A percentile compares a stretch with the other conserved stretches of the same genome.
These are phyloP conservation scores for Platismatia glauca DNA, from an alignment of 495 filamentous ascomycete species.

Conservation along the genomic window DNA sequence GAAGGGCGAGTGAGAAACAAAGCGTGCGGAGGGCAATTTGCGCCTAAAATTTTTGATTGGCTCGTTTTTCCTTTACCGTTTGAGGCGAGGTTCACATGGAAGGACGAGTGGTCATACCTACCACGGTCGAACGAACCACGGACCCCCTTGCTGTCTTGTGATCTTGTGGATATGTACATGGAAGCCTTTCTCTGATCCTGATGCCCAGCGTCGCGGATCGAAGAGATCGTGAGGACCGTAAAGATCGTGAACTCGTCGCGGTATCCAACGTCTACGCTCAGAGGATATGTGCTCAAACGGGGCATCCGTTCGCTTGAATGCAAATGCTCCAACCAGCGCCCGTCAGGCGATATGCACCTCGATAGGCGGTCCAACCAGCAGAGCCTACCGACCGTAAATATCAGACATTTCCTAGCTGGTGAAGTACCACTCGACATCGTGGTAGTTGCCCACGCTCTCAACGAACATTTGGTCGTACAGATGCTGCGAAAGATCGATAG, in stretches of 20 bases:
- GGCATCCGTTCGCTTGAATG: background rate
- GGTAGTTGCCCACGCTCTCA: slow-evolving; percentile 6
- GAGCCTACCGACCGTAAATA: background rate
- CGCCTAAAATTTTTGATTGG: background rate
- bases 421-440: slow-evolving; percentile 23
- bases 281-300: background rate
- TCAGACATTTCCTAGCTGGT: background rate
- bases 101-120: background rate
- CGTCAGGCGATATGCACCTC: background rate
- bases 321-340: background rate
- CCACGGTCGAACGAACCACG: background rate
- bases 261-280: background rate
- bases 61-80: background rate
- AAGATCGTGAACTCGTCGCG: background rate
- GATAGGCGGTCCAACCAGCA: background rate
- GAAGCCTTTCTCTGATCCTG: background rate
- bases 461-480: slow-evolving; percentile 33
- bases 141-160: background rate
- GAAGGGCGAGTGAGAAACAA: background rate
- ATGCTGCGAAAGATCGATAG: slow-evolving; percentile 40
- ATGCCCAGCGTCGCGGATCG: background rate
- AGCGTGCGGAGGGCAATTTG: background rate
- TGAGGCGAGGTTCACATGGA: background rate
- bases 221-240: background rate
- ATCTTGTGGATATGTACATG: background rate